Base-by-base conservation (phyloP, 352 stramenopile species). In the Globisporangium yorkense region DNA sequence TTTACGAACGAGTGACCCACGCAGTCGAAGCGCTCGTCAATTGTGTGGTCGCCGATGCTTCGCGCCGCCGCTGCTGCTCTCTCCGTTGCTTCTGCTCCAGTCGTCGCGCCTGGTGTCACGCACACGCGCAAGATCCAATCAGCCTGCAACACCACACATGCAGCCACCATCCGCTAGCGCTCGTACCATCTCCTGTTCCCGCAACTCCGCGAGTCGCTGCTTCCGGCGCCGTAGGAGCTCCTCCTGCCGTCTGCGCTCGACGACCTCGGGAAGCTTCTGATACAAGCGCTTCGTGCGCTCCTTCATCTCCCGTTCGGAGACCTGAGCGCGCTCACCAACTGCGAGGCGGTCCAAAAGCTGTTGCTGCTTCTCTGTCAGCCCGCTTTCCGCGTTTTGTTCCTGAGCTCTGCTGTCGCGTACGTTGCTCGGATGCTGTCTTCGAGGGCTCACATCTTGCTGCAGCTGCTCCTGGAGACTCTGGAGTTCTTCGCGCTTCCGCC, bases 201-300 rank as follows among this genome's bases (percentile, higher is more conserved):
- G 75, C 45, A 94, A 53, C 54, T 91, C 75, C 33, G 80, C 39
- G 15, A 90, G 71, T 21, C 80, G 80, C 55, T 91, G 57, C 45
- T 77, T 77, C 20, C 84, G 77, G n/a, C 75, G 63, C 24, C 68
- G 71, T 54, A 90, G 63, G 18, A 88, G 63, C 62, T 94, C 80
- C 43, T 92, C 77, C 54, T 92, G 78, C 8, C 79, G 75, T 57
- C 87, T 86, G 10, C 68, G 69, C 65, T 91, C 80, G 12, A 89
- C 59, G 40, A 92, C 78, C 62, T 92, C 84, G 0, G 80, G 84
- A 0, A 92, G 62, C 56, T 89, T 66, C 44, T 81, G 71, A 57
- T 91, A 92, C 35, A 88, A 53, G 13, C 81, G 74, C 7, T 60
- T 69, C 12, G 71, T 92, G 31, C 81, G 74, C 39, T 82, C 72